phyloP scores from a whole-genome alignment of 2,329 filamentous ascomycete genomes.

The Trichophyton verrucosum region DNA sequence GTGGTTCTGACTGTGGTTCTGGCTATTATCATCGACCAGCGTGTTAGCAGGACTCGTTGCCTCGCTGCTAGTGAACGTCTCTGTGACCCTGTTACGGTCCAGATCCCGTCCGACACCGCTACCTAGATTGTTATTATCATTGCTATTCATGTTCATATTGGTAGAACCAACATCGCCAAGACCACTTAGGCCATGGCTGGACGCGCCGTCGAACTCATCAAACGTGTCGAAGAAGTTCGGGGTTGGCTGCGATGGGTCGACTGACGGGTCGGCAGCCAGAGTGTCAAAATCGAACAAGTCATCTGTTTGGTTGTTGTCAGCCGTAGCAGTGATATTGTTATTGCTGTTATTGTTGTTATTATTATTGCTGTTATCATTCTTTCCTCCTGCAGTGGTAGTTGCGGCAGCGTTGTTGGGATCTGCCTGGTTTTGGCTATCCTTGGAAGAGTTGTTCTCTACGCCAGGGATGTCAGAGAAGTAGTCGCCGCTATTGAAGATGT shows the following conservation, averaged over 20 bases:
- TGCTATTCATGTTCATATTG: not conserved
- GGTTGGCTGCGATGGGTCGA: conserved; percentile 9
- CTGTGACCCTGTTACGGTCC: conserved; percentile 25
- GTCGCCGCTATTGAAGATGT: conserved; percentile 45
- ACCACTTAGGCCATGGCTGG: conserved; percentile 3
- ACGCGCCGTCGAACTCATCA: not conserved
- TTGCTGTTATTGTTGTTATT: not conserved
- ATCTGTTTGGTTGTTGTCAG: conserved; percentile 18
- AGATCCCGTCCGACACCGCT: conserved; percentile 16
- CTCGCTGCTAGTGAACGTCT: conserved; percentile 35
- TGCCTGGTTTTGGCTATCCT: conserved; percentile 13
- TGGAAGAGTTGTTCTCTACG: conserved; percentile 20
- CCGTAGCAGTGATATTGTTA: conserved; percentile 13
- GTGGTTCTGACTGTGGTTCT: not conserved
- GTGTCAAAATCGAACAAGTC: conserved; percentile 34
- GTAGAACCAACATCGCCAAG: conserved; percentile 3
- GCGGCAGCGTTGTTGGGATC: conserved; percentile 10
- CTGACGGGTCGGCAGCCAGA: conserved; percentile 18
- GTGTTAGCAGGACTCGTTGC: conserved; percentile 30
- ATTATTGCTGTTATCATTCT: not conserved
- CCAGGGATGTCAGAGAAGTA: conserved; percentile 39
- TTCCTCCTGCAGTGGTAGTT: not conserved
- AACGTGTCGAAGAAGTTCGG: conserved; percentile 3
- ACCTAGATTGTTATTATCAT: conserved; percentile 4
- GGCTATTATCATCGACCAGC: conserved; percentile 20